Conservation (phyloP, 2,329 filamentous ascomycete genomes). For the Fusarium haematococcum region DNA sequence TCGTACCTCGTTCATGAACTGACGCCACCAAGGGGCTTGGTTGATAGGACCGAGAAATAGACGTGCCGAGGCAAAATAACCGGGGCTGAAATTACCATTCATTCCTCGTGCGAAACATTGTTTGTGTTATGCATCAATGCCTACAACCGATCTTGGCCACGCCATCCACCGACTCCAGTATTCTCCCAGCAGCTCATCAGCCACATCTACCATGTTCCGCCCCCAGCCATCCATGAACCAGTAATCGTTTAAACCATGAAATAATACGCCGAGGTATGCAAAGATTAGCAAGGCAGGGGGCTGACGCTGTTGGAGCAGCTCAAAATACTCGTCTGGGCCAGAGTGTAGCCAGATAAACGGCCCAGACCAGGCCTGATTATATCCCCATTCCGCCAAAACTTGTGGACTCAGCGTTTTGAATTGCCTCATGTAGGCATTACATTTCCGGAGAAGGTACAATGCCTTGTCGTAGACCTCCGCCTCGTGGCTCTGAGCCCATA, state of each 20-base stretch:
- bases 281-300: not conserved
- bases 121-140: not conserved
- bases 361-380: not conserved
- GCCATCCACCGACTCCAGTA: not conserved
- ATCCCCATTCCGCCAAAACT: not conserved
- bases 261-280: not conserved
- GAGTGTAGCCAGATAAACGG: not conserved
- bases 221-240: not conserved
- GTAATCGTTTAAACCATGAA: not conserved
- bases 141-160: not conserved
- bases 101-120: not conserved
- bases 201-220: not conserved
- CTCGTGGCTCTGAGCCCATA: not conserved
- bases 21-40: not conserved
- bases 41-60: not conserved
- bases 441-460: not conserved
- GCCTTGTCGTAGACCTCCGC: not conserved
- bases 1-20: not conserved
- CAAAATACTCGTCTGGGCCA: not conserved
- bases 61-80: not conserved
- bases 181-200: not conserved
- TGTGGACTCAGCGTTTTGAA: not conserved
- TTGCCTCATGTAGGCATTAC: not conserved
- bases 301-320: not conserved
- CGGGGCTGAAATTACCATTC: not conserved